These are phyloP conservation scores for Citropsis articulata DNA, from an alignment of 345 rosid genomes.

Conservation along the genomic window DNA sequence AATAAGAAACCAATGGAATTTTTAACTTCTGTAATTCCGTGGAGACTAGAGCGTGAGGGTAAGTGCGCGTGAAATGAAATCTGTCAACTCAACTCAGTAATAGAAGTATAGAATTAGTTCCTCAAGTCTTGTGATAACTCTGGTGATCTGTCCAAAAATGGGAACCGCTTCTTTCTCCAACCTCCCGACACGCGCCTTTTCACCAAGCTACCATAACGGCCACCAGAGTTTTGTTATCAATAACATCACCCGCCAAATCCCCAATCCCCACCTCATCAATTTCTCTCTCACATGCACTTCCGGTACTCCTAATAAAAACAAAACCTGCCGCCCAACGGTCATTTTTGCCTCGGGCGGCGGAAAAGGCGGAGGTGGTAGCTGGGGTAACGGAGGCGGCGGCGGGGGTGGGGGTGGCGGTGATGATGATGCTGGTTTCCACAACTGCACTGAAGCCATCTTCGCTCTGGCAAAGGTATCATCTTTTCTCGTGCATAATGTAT, in stretches of 20 bases:
- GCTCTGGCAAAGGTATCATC: conserved; percentile 43
- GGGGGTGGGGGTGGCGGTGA: conserved; percentile 21
- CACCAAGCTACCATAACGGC: conserved; percentile 12
- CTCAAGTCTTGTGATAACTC: too few relatives aligned
- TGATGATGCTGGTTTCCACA: conserved; percentile 34
- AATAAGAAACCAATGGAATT: too few relatives aligned
- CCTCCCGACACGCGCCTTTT: conserved; percentile 20
- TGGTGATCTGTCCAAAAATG: conserved; percentile 18
- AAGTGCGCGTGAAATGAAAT: not conserved
- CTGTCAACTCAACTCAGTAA: not conserved
- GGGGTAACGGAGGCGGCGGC: conserved; percentile 16
- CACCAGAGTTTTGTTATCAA: not conserved
- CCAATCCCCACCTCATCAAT: conserved; percentile 9
- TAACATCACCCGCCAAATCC: conserved; percentile 9
- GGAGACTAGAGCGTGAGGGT: not conserved
- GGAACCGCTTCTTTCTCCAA: conserved; percentile 32
- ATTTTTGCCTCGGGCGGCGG: conserved; percentile 33
- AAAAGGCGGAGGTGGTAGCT: conserved; percentile 17
- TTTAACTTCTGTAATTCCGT: too few relatives aligned
- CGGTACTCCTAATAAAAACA: not conserved
- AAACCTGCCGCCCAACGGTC: conserved; percentile 1
- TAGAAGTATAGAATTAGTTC: too few relatives aligned
- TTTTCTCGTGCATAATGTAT: not conserved
- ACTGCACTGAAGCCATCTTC: conserved; percentile 42
- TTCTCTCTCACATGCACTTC: conserved; percentile 10